These are phyloP conservation scores for Diplosphaera chodatii DNA, from an alignment of 139 green algal species.

Conservation along the genomic window DNA sequence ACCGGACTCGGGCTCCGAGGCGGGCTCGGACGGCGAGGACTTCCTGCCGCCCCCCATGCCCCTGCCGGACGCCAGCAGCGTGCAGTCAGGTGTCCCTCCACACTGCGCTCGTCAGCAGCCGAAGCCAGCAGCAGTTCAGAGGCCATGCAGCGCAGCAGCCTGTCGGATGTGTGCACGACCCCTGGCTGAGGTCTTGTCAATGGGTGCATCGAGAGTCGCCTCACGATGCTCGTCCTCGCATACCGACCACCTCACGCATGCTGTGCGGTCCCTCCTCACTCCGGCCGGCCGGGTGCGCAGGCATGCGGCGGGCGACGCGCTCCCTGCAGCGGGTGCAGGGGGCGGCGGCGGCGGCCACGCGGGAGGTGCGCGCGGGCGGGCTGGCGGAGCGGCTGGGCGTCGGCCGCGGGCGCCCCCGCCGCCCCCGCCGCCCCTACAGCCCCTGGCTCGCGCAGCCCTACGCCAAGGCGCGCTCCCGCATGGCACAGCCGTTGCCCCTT, in stretches of 20 bases:
- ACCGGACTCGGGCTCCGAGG: not conserved
- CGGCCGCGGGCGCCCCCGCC: not conserved
- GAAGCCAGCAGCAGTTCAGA: too few species aligned
- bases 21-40: not conserved
- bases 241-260: too few species aligned
- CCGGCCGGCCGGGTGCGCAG: too few species aligned
- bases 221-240: too few species aligned
- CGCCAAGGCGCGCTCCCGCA: slow-evolving; percentile 21
- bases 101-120: too few species aligned
- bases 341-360: slow-evolving; percentile 17
- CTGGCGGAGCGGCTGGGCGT: slow-evolving; percentile 15
- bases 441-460: slow-evolving; percentile 27
- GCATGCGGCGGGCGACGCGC: not conserved
- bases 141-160: too few species aligned
- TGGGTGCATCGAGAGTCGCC: too few species aligned
- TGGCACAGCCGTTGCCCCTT: too few species aligned
- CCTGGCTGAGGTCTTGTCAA: too few species aligned
- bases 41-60: not conserved
- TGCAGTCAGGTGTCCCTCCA: not conserved
- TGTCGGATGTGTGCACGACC: too few species aligned
- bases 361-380: slow-evolving; percentile 32
- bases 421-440: slow-evolving; percentile 28
- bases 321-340: slow-evolving; percentile 11
- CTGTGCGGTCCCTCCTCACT: too few species aligned
- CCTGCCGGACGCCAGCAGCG: not conserved